Percentiles rank a stretch among this genome's conserved stretches.
These are phyloP conservation scores for Trichoderma sp. DNA, from an alignment of 2,329 filamentous ascomycete genomes.

Conservation along the genomic window DNA sequence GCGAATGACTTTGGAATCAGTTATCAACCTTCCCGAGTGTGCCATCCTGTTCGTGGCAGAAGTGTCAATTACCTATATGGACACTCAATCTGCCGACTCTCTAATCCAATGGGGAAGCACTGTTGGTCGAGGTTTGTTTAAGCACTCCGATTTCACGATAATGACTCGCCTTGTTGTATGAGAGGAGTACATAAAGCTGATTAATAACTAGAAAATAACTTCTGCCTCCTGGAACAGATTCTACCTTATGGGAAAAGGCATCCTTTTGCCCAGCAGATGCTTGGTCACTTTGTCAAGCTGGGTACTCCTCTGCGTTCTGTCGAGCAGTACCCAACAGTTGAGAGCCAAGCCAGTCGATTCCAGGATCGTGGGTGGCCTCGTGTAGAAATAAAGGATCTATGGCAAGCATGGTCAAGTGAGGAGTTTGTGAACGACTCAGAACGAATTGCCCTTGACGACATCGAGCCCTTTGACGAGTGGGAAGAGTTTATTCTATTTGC, in stretches of 20 bases:
- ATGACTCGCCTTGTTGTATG: neutral
- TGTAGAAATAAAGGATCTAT: constrained; percentile 65
- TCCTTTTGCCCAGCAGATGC: constrained; percentile 84
- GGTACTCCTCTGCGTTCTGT: constrained; percentile 76
- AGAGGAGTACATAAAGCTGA: neutral
- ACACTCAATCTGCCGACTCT: constrained; percentile 66
- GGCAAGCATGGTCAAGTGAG: constrained; percentile 76
- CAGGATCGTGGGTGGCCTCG: constrained; percentile 62
- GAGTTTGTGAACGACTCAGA: constrained; percentile 60
- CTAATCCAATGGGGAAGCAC: constrained; percentile 76
- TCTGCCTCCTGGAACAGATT: constrained; percentile 84
- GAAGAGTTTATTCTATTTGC: constrained; percentile 87
- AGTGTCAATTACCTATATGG: constrained; percentile 90
- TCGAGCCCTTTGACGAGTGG: constrained; percentile 94
- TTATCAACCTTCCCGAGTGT: constrained; percentile 56
- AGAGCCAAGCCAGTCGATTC: constrained; percentile 69
- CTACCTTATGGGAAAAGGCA: constrained; percentile 74
- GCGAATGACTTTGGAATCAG: constrained; percentile 53
- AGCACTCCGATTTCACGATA: neutral
- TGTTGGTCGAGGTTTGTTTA: constrained; percentile 60
- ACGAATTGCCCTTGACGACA: constrained; percentile 59
- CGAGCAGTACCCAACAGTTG: constrained; percentile 62
- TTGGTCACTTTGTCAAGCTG: constrained; percentile 77
- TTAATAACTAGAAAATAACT: constrained; percentile 55
- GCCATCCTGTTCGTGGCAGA: constrained; percentile 80